Percentiles rank a stretch among this genome's conserved stretches.
phyloP scores from a whole-genome alignment of 805 yeast genomes.

The Cyberlindnera nakhonratchasimensis region DNA sequence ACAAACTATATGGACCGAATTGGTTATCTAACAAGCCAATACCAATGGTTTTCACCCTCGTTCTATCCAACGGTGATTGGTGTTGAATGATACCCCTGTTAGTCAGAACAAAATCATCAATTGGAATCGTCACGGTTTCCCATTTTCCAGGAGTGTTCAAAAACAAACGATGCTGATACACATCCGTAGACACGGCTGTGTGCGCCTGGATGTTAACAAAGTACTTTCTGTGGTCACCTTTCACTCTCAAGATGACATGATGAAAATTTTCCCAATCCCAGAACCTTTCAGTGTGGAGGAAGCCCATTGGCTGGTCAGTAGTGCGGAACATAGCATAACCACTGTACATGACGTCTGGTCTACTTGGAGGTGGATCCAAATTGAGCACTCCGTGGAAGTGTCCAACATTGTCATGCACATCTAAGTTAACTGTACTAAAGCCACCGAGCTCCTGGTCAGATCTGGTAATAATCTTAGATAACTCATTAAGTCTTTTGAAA shows the following conservation, averaged over 20 bases:
- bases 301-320: conserved; percentile 44
- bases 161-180: conserved; percentile 79
- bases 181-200: conserved; percentile 70
- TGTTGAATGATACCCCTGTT: conserved; percentile 72
- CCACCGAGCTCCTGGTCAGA: conserved; percentile 80
- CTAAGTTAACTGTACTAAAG: conserved; percentile 59
- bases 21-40: conserved; percentile 74
- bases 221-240: conserved; percentile 70
- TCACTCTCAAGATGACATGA: conserved; percentile 65
- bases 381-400: conserved; percentile 68
- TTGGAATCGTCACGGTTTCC: conserved; percentile 79
- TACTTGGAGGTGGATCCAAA: conserved; percentile 61
- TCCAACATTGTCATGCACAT: conserved; percentile 44
- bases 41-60: conserved; percentile 68
- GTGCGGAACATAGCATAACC: conserved; percentile 87
- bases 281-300: conserved; percentile 42
- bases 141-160: conserved; percentile 68
- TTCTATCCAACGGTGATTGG: conserved; percentile 55
- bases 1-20: conserved; percentile 69
- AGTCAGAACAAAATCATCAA: conserved; percentile 77
- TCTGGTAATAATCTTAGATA: conserved; percentile 52
- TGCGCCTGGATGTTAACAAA: conserved; percentile 80
- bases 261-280: conserved; percentile 71
- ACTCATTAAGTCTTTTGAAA: conserved; percentile 49
- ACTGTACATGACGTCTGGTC: conserved; percentile 60